phyloP scores from a whole-genome alignment of 2,329 filamentous ascomycete species.

The Drechslera avenae region DNA sequence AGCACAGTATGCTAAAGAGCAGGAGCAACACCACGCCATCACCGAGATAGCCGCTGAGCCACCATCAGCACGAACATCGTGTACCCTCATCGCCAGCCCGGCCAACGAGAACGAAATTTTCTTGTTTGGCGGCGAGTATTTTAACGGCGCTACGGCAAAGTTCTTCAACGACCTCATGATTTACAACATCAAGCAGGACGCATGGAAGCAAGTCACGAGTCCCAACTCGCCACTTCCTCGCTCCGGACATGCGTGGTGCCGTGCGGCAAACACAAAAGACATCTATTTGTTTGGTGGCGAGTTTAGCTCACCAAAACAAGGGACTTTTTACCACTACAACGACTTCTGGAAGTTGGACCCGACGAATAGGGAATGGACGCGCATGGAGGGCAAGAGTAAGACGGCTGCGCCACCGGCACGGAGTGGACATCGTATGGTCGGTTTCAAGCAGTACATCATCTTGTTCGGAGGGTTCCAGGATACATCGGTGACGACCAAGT shows the following conservation, averaged over 20 bases:
- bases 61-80: constrained; percentile 77
- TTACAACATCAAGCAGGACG: constrained; percentile 79
- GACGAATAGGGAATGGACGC: constrained; percentile 83
- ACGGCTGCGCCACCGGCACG: constrained; percentile 81
- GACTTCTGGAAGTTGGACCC: constrained; percentile 97
- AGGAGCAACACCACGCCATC: constrained; percentile 92
- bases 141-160: constrained; percentile 82
- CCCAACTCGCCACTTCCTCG: constrained; percentile 90
- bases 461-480: constrained; percentile 98
- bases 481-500: constrained; percentile 92
- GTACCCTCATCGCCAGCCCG: constrained; percentile 83
- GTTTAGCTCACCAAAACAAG: constrained; percentile 95
- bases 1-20: constrained; percentile 86
- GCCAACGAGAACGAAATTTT: constrained; percentile 86
- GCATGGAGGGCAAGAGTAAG: constrained; percentile 80
- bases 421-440: constrained; percentile 94
- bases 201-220: constrained; percentile 88
- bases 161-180: constrained; percentile 72
- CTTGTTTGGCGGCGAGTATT: constrained; percentile 93
- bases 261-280: constrained; percentile 81
- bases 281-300: constrained; percentile 96
- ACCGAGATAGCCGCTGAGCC: constrained; percentile 77
- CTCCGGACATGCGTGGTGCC: constrained; percentile 92
- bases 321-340: constrained; percentile 98
- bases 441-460: constrained; percentile 95